Conservation (phyloP, 352 stramenopile genomes). For the Phytophthora sansomeana region DNA sequence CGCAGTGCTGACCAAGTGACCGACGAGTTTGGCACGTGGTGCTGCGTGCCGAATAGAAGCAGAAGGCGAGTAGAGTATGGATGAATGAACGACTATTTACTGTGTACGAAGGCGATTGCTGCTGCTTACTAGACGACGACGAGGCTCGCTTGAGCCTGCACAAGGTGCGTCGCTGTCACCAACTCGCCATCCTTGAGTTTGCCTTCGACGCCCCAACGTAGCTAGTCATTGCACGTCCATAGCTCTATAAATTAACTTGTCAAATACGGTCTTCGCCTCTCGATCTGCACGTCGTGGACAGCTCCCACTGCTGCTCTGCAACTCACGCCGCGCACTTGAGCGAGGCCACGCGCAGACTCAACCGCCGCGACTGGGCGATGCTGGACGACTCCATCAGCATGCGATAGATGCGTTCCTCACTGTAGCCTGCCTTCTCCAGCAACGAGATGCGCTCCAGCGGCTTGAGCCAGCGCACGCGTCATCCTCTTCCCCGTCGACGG, state of each 20-base stretch:
- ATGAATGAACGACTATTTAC: conserved; percentile 37
- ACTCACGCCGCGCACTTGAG: conserved; percentile 12
- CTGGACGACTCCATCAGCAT: conserved; percentile 71
- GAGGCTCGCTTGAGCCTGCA: no score
- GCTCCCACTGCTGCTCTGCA: not conserved
- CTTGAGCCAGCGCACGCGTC: conserved; percentile 67
- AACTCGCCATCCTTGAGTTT: no score
- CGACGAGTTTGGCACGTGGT: no score
- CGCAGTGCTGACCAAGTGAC: no score
- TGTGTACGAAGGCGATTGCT: conserved; percentile 3
- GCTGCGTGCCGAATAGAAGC: conserved; percentile 20
- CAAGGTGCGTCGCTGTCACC: no score
- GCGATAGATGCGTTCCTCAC: conserved; percentile 63
- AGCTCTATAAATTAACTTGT: conserved; percentile 20
- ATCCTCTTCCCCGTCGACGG: conserved; percentile 11
- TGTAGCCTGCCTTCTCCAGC: conserved; percentile 65
- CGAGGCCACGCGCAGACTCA: conserved; percentile 5
- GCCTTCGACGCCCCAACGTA: no score
- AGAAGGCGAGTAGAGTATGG: conserved; percentile 23
- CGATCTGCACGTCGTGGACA: no score
- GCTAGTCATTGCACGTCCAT: conserved; percentile 1
- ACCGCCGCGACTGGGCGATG: conserved; percentile 42
- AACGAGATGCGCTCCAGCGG: conserved; percentile 68
- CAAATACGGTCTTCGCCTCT: not conserved
- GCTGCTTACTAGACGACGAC: no score